Evolutionary conservation across 768 basidiomycete species (phyloP).

Genomic region (Solioccasus polychromus): DNA sequence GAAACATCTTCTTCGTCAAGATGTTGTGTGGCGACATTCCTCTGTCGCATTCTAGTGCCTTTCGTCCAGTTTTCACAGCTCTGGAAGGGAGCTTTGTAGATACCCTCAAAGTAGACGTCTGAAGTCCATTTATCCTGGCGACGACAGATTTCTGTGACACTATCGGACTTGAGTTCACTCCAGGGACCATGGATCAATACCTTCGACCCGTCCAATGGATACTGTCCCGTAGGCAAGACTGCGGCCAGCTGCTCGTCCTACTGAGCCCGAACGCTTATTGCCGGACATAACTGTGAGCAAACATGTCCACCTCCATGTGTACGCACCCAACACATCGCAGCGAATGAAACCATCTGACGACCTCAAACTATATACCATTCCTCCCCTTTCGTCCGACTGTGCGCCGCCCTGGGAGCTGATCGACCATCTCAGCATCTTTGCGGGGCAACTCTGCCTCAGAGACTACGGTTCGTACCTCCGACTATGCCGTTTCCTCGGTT

Average conservation of each 20-base stretch:
- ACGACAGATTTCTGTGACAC: too few relatives aligned
- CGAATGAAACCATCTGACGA: slow-evolving; percentile 36
- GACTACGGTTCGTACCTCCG: slow-evolving; percentile 17
- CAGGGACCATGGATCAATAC: slow-evolving; percentile 7
- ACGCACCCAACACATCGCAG: slow-evolving; percentile 35
- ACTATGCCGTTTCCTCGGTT: slow-evolving; percentile 23
- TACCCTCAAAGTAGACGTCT: too few relatives aligned
- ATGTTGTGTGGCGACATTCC: slow-evolving; percentile 36
- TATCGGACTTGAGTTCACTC: not conserved
- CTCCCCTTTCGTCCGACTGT: too few relatives aligned
- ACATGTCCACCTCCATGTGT: slow-evolving; percentile 37
- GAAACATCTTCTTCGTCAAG: too few relatives aligned
- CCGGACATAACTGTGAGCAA: slow-evolving; percentile 33
- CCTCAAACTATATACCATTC: slow-evolving; percentile 12
- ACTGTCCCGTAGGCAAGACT: slow-evolving; percentile 1
- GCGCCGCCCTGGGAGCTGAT: too few relatives aligned
- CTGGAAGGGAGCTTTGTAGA: not conserved
- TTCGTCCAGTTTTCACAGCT: slow-evolving; percentile 15
- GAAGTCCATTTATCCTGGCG: slow-evolving; percentile 5
- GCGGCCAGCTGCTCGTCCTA: slow-evolving; percentile 24
- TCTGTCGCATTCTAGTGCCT: too few relatives aligned
- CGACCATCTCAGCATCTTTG: too few relatives aligned
- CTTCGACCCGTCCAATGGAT: slow-evolving; percentile 23
- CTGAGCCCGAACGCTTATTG: slow-evolving; percentile 36
- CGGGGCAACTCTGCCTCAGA: too few relatives aligned